A percentile compares a stretch with the other conserved stretches of the same genome.
Evolutionary conservation across 805 yeast genomes (phyloP).

Genomic region (Brettanomyces naardenensis): DNA sequence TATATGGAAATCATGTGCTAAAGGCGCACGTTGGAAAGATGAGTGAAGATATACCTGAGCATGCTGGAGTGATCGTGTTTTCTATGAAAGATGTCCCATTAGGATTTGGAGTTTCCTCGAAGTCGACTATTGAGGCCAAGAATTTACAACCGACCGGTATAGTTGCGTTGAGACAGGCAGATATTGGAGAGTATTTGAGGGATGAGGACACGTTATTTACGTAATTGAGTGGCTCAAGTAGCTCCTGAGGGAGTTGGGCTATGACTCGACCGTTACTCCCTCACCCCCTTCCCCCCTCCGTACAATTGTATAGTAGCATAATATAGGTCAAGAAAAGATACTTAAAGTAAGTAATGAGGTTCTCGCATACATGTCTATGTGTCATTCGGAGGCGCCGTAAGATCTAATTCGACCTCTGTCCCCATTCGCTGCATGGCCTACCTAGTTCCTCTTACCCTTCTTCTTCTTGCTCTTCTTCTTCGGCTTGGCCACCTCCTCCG

Average conservation of each 20-base stretch:
- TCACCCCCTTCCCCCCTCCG: too few species aligned
- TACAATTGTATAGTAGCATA: too few species aligned
- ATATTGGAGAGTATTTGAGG: slow-evolving; percentile 95
- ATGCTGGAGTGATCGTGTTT: slow-evolving; percentile 87
- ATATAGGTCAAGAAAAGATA: too few species aligned
- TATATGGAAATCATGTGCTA: slow-evolving; percentile 92
- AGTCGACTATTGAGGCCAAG: slow-evolving; percentile 82
- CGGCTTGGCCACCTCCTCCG: slow-evolving; percentile 7
- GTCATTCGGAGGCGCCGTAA: too few species aligned
- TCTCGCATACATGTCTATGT: too few species aligned
- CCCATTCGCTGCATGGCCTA: too few species aligned
- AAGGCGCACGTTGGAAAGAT: slow-evolving; percentile 96
- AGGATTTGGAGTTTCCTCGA: slow-evolving; percentile 94
- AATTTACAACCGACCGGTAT: slow-evolving; percentile 88
- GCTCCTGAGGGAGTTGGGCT: too few species aligned
- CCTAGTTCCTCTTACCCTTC: slow-evolving; percentile 26
- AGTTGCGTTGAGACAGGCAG: slow-evolving; percentile 94
- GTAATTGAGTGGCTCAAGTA: slow-evolving; percentile 31
- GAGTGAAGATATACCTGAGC: slow-evolving; percentile 97
- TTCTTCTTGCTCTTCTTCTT: slow-evolving; percentile 20
- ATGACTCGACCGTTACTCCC: too few species aligned
- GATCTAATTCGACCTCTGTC: too few species aligned
- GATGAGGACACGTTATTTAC: slow-evolving; percentile 96
- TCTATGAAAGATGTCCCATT: slow-evolving; percentile 90
- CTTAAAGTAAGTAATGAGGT: too few species aligned